Evolutionary conservation across 331 rosid genomes (phyloP).

Genomic region (Erythrophleum ivorense): DNA sequence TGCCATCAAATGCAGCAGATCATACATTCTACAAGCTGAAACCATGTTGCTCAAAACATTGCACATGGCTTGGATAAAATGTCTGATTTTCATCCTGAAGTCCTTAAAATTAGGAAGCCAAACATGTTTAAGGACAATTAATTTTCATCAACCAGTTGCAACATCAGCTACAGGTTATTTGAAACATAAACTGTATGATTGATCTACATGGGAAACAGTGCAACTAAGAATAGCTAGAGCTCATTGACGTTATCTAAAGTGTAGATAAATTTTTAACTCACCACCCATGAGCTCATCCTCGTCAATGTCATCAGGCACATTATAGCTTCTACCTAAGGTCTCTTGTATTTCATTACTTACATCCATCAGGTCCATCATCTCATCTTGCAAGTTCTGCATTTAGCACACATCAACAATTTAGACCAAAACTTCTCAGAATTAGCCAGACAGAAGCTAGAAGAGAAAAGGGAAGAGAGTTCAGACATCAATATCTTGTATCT

Average conservation of each 20-base stretch:
- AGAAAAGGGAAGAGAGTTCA: conserved; percentile 46
- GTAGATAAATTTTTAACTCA: conserved; percentile 50
- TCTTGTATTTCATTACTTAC: conserved; percentile 95
- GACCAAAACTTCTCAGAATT: conserved; percentile 25
- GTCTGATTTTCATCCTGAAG: not conserved
- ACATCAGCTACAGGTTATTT: conserved; percentile 8
- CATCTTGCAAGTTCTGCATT: conserved; percentile 90
- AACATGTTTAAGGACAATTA: conserved; percentile 12
- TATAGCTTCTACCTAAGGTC: conserved; percentile 95
- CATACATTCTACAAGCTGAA: conserved; percentile 17
- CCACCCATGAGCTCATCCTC: conserved; percentile 98
- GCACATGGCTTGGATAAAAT: not conserved
- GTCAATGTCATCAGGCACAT: conserved; percentile 93
- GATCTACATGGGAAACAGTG: not conserved
- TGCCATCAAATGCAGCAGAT: conserved; percentile 24
- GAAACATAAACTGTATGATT: conserved; percentile 11
- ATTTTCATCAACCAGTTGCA: conserved; percentile 8
- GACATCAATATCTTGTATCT: conserved; percentile 94
- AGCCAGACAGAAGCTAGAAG: conserved; percentile 32
- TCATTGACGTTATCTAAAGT: conserved; percentile 1
- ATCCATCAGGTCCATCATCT: conserved; percentile 99
- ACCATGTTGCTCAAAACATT: not conserved
- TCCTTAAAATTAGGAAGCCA: conserved; percentile 15
- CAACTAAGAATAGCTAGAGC: not conserved
- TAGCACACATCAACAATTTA: conserved; percentile 20